Evolutionary conservation across 148 eudicot genomes (phyloP), one percentile per base, ranked within the genome.

Genomic region (Beta vulgaris): DNA sequence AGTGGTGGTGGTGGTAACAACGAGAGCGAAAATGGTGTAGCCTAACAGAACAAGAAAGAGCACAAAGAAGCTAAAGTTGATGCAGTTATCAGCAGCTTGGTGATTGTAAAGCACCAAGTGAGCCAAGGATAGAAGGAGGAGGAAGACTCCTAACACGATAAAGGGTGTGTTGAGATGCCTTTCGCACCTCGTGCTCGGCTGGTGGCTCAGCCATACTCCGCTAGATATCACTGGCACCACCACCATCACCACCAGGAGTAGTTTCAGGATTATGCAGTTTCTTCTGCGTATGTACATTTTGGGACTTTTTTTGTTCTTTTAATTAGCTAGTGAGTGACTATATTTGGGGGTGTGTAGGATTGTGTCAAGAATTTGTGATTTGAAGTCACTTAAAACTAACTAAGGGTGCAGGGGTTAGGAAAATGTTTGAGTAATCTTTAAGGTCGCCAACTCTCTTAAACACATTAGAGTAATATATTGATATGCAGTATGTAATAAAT

Each of bases 181-280:
- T 4, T 63, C 68, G 43, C 68, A 63, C 68, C 43, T 63, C 7
- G 68, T 63, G 68, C 23, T 35, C 0, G 21, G 3, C 43, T 63
- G 68, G 1, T 63, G 40, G 68, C 68, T 63, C 25, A 63, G 68
- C 68, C 68, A 63, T 10, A 25, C 68, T 2, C 68, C 68, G 10
- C 43, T 35, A 42, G 43, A 63, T 34, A 63, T 21, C 42, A 63
- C 43, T 43, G 43, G 68, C 7, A 36, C 68, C 43, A 11, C 23
- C 43, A 36, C 23, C 13, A 28, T 36, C 19, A 35, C n/a, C 32
- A 16, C 14, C 42, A 63, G 8, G 1, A 35, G 13, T 63, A 10
- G 11, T 21, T 3, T 2, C 40, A 37, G 40, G 40, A 19, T 1
- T 4, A 14, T 36, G 43, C 68, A 63, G 6, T 7, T 3, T 2